Conservation (phyloP, 2,329 filamentous ascomycete genomes). For the Dactylellina sp. region DNA sequence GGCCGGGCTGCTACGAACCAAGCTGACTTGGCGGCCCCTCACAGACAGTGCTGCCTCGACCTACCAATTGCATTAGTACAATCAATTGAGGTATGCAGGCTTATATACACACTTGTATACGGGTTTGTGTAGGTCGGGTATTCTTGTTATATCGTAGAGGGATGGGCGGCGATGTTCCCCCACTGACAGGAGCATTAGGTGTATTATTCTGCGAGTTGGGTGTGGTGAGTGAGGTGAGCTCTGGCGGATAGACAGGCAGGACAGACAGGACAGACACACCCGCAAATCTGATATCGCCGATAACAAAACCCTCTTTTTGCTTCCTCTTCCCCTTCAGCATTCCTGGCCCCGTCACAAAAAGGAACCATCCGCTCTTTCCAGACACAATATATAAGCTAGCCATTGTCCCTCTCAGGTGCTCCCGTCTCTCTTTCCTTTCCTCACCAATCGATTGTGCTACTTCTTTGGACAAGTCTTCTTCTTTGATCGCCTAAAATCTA, state of each 20-base stretch:
- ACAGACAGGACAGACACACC: too few species aligned
- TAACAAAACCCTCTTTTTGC: constrained; percentile 5
- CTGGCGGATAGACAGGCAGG: constrained; percentile 12
- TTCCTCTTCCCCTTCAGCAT: constrained; percentile 1
- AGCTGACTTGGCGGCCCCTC: constrained; percentile 37
- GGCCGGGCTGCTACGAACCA: constrained; percentile 1
- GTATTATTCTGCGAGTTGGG: constrained; percentile 10
- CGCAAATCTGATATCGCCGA: constrained; percentile 42
- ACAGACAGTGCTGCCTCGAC: constrained; percentile 39
- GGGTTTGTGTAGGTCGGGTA: background rate
- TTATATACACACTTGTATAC: background rate
- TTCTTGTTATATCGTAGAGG: too few species aligned
- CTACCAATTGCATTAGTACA: constrained; percentile 23
- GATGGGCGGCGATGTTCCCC: constrained; percentile 9
- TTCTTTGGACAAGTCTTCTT: background rate
- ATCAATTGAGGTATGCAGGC: background rate
- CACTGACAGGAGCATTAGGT: background rate
- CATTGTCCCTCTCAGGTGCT: constrained; percentile 27
- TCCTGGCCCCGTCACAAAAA: constrained; percentile 43
- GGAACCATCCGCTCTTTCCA: constrained; percentile 35
- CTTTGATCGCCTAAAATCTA: constrained; percentile 18
- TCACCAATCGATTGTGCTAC: background rate
- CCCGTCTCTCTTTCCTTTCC: constrained; percentile 2
- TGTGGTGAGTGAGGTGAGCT: constrained; percentile 38
- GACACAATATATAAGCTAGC: constrained; percentile 39